Base-by-base conservation (phyloP, 768 basidiomycete species). In the Lactarius evosmus region DNA sequence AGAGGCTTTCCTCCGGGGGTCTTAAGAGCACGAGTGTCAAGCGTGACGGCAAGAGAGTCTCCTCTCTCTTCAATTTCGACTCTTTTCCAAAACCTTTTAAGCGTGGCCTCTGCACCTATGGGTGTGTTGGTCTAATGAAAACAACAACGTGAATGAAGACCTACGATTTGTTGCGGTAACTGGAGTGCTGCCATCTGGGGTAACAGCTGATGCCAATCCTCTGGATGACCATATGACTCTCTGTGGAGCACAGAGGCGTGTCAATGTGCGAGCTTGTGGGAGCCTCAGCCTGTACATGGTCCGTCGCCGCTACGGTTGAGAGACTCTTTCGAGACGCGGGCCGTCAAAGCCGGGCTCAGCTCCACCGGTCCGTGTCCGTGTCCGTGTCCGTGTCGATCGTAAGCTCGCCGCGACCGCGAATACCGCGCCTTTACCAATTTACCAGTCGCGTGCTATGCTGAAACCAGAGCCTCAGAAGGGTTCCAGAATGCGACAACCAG, bases 51-150 rank as follows among this genome's bases (percentile, higher is more conserved):
- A 62, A 86, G 76, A 34, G 76, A 74, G 64, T 82, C 78, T 6
- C 76, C 78, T 65, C 81, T 82, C 60, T 80, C 75, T 66, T 89
- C 85, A 60, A 98, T 79, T 19, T 83, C 83, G n/a, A 95, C 97
- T 0, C 83, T 83, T 72, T 94, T 95, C 97, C 97, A 99, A 73
- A 98, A 98, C 29, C 97, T 81, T 68, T 89, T 88, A 74, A 92
- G 78, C 1, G 92, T 90, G 41, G 85, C 83, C 75, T 97, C 93
- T 12, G 92, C 93, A 65, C 89, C 95, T 97, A 69, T 8, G 64
- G 54, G 33, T 11, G 55, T 22, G 27, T 58, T 34, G 54, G 25
- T 51, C 12, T 67, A 17, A 68, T 30, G 19, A 41, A 50, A 38
- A 11, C 16, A 30, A 27, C 16, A 36, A 27, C 7, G 12, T 55